These are phyloP conservation scores for Colletotrichum chrysophilum DNA, from an alignment of 2,329 filamentous ascomycete genomes.

Conservation along the genomic window DNA sequence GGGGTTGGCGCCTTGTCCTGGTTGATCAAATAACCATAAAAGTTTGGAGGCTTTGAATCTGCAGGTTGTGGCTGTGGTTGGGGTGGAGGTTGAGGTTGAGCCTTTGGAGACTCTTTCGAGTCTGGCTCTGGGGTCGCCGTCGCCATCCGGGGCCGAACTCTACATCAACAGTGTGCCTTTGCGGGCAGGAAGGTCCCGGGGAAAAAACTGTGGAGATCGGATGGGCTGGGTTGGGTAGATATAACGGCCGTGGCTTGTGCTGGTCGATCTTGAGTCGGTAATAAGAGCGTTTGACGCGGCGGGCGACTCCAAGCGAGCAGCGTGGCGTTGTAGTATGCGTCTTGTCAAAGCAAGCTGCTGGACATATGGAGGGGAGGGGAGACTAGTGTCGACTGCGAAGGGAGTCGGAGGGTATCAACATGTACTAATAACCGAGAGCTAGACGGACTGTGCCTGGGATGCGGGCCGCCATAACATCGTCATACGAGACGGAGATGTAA, in stretches of 20 bases:
- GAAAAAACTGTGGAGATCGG: slow-evolving; percentile 4
- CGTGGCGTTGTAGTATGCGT: neutral
- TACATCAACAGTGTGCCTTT: slow-evolving; percentile 14
- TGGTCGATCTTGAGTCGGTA: neutral
- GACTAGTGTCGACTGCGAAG: neutral
- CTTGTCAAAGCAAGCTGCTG: neutral
- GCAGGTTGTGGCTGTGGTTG: slow-evolving; percentile 3
- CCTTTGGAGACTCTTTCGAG: slow-evolving; percentile 21
- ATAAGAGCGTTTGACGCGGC: neutral
- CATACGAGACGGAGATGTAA: slow-evolving; percentile 4
- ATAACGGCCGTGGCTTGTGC: slow-evolving; percentile 11
- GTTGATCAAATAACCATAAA: slow-evolving; percentile 73
- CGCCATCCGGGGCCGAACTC: slow-evolving; percentile 21
- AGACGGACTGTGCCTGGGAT: neutral
- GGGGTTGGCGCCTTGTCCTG: slow-evolving; percentile 71
- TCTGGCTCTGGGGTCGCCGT: slow-evolving; percentile 20
- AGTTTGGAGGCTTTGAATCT: neutral
- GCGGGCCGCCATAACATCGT: slow-evolving; percentile 1
- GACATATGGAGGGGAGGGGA: neutral
- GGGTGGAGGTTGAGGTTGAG: slow-evolving; percentile 9
- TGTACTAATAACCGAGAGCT: neutral
- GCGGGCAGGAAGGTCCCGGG: slow-evolving; percentile 6
- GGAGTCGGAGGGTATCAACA: slow-evolving; percentile 1
- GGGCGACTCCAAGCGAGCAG: neutral
- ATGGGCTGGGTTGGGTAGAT: neutral